Conservation (phyloP, 768 basidiomycete species). For the Mycena rosella region DNA sequence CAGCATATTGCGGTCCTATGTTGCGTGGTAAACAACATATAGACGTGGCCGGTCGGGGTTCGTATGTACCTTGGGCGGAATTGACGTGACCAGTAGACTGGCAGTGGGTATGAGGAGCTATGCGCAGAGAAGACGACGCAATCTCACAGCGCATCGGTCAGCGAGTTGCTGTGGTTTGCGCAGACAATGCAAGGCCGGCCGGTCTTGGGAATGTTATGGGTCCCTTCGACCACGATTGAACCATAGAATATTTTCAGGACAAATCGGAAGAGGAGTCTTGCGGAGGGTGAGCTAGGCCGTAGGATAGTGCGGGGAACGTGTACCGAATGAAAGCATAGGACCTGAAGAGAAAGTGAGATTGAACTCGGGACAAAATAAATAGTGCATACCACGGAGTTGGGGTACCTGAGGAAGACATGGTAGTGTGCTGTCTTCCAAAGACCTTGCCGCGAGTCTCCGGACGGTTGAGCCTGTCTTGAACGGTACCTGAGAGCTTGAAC, state of each 20-base stretch:
- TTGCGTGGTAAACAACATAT: slow-evolving; percentile 21
- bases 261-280: slow-evolving; percentile 72
- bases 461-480: no score
- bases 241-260: slow-evolving; percentile 94
- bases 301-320: slow-evolving; percentile 7
- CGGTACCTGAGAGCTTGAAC: no score
- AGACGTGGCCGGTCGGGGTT: not conserved
- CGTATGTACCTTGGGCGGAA: slow-evolving; percentile 70
- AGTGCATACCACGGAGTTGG: not conserved
- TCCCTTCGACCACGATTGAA: slow-evolving; percentile 87
- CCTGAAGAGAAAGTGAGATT: slow-evolving; percentile 58
- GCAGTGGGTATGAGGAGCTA: slow-evolving; percentile 12
- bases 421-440: not conserved
- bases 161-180: slow-evolving; percentile 88
- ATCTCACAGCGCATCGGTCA: slow-evolving; percentile 87
- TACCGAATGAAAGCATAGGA: slow-evolving; percentile 57
- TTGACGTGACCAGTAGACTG: slow-evolving; percentile 80
- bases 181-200: slow-evolving; percentile 87
- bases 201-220: slow-evolving; percentile 74
- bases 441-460: no score
- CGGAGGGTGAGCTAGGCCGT: not conserved
- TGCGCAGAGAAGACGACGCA: not conserved
- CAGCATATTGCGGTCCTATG: slow-evolving; percentile 80
- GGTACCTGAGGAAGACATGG: not conserved
- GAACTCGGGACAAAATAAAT: not conserved